Base-by-base conservation (phyloP, 1,139 yeast species). In the Pichia sp. region DNA sequence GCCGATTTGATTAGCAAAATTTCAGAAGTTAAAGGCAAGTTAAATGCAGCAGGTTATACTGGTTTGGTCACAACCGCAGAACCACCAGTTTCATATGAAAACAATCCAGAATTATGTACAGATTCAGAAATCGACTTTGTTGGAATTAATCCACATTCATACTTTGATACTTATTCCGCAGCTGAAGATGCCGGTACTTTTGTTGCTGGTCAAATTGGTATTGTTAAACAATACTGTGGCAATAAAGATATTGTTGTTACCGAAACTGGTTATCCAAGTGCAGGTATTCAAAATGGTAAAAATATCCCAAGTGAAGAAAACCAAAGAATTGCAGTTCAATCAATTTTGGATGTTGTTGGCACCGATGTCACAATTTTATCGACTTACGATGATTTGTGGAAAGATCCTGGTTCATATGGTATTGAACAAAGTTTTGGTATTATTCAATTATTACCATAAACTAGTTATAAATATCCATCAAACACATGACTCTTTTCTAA, bases 241-340 rank as follows among this genome's bases (percentile, higher is more conserved):
- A 73, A 74, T 35, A 61, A 67, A 54, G 70, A 71, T 49, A 73
- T 77, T 26, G 70, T 74, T 34, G 77, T 83, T 46, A 82, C 95
- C 16, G 97, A 89, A 68, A 87, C 96, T 5, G 97, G 97, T 36
- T 89, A 86, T 65, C 97, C 97, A 55, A 79, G 82, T 55, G 69
- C 72, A 40, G 97, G 97, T 57, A 64, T 65, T 51, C 69, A 73
- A 48, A 80, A 86, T 61, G 96, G 96, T 49, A 68, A 68, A 44
- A 85, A 89, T 58, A 77, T 80, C 30, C 97, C 97, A 49, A 67
- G 80, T 35, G 62, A 68, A 4, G 85, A 64, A 9, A 88, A 88
- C 68, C 97, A 89, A 70, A 63, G 67, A 50, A 70, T 72, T 47
- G 96, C 96, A 11, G 73, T 89, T 48, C 66, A 72, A 51, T 68